Conservation (phyloP, 202 grass and related monocot genomes). For the Eragrostis tef region DNA sequence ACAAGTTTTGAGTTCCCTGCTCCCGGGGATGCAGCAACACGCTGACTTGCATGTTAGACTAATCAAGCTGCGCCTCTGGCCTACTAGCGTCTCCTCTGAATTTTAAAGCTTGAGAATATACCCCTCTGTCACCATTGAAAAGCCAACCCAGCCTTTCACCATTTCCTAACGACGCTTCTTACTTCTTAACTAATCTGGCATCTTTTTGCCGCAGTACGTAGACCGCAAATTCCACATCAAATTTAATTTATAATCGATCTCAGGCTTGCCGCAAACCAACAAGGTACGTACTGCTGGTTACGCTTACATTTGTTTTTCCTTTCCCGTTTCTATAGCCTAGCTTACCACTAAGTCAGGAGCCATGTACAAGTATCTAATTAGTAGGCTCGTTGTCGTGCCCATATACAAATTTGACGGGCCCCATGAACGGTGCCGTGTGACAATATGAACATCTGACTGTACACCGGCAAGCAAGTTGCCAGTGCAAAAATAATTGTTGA, state of each 20-base stretch:
- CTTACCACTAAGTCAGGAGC: background rate
- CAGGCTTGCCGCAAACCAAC: background rate
- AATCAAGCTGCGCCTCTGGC: background rate
- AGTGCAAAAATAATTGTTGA: background rate
- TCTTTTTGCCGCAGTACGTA: too few species aligned
- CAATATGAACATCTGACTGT: background rate
- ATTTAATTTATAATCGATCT: background rate
- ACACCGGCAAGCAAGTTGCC: background rate
- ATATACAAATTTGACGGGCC: background rate
- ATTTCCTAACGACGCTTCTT: background rate
- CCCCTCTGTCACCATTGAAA: background rate
- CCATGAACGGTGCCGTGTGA: background rate
- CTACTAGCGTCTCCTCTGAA: too few species aligned
- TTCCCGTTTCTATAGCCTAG: background rate
- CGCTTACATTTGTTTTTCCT: background rate
- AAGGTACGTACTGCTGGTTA: background rate
- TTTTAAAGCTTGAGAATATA: background rate
- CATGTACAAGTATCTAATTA: too few species aligned
- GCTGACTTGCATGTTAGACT: background rate
- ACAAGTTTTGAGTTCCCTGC: background rate
- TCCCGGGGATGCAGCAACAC: background rate
- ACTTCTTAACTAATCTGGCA: background rate
- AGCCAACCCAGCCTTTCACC: background rate
- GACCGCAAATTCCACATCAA: background rate
- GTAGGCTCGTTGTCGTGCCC: too few species aligned